A percentile compares a stretch with the other conserved stretches of the same genome.
Evolutionary conservation across 805 yeast genomes (phyloP).

Genomic region (Candida maesae): DNA sequence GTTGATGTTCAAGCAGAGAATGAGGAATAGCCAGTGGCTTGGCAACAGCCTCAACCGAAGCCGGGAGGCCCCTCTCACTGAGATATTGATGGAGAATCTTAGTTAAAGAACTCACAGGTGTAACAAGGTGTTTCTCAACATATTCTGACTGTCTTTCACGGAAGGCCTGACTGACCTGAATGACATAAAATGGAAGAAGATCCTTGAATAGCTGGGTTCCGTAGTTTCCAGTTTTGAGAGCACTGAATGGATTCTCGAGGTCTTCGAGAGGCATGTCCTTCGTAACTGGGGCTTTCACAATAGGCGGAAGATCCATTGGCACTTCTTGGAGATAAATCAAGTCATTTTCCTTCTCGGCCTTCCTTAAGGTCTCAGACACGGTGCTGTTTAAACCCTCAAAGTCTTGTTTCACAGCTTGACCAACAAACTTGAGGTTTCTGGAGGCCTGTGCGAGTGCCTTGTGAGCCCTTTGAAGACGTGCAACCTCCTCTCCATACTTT

Average conservation of each 20-base stretch:
- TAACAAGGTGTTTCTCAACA: slow-evolving; percentile 39
- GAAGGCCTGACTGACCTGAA: slow-evolving; percentile 65
- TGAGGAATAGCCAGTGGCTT: slow-evolving; percentile 54
- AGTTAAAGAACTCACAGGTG: slow-evolving; percentile 48
- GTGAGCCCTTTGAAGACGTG: slow-evolving; percentile 45
- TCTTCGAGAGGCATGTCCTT: slow-evolving; percentile 39
- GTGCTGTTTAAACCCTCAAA: slow-evolving; percentile 44
- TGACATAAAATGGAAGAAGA: slow-evolving; percentile 61
- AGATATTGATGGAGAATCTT: slow-evolving; percentile 41
- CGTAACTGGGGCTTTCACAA: slow-evolving; percentile 54
- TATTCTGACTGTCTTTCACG: slow-evolving; percentile 59
- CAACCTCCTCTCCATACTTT: slow-evolving; percentile 72
- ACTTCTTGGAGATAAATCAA: slow-evolving; percentile 67
- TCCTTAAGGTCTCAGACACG: slow-evolving; percentile 41
- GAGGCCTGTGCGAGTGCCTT: slow-evolving; percentile 35
- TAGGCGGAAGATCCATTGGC: slow-evolving; percentile 45
- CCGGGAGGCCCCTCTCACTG: slow-evolving; percentile 51
- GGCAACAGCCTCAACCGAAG: slow-evolving; percentile 57
- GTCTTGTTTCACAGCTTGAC: slow-evolving; percentile 46
- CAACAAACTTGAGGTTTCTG: slow-evolving; percentile 39
- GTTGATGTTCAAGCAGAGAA: slow-evolving; percentile 51
- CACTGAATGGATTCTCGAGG: slow-evolving; percentile 30
- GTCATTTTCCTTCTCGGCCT: slow-evolving; percentile 77
- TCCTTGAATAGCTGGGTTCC: slow-evolving; percentile 46
- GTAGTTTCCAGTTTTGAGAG: slow-evolving; percentile 19